Evolutionary conservation across 179 eudicot genomes (phyloP).

Genomic region (Spergularia azorica): DNA sequence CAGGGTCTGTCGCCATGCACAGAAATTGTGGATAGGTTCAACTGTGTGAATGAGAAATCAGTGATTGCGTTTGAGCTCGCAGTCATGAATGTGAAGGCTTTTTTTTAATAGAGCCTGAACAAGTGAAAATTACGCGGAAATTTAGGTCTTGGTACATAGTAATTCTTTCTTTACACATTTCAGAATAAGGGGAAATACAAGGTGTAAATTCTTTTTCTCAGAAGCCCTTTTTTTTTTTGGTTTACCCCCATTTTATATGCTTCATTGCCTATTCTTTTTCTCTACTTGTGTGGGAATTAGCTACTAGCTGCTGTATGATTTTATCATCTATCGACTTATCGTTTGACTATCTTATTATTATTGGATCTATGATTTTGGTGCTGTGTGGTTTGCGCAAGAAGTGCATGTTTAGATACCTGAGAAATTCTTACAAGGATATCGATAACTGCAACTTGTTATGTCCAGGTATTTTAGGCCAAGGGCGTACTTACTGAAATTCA

Average conservation of each 20-base stretch:
- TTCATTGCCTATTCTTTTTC: not conserved
- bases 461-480: too few species aligned
- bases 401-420: too few species aligned
- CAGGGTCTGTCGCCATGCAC: not conserved
- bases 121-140: conserved; percentile 9
- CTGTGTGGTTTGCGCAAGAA: too few species aligned
- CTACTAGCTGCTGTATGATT: not conserved
- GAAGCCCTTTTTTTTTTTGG: too few species aligned
- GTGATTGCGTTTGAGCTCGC: not conserved
- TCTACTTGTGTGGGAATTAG: not conserved
- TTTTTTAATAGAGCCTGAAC: not conserved
- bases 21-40: not conserved
- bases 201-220: conserved; percentile 4
- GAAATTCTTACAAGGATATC: too few species aligned
- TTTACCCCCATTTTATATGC: not conserved
- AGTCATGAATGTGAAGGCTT: conserved; percentile 13
- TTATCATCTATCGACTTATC: not conserved
- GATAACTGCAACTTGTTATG: too few species aligned
- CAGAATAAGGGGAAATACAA: conserved; percentile 11
- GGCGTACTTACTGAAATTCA: too few species aligned
- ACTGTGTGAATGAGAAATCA: not conserved
- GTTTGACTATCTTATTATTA: not conserved
- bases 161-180: conserved; percentile 25
- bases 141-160: conserved; percentile 23
- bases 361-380: not conserved